phyloP scores from a whole-genome alignment of 2,329 filamentous ascomycete species.

The Talaromyces sp. region DNA sequence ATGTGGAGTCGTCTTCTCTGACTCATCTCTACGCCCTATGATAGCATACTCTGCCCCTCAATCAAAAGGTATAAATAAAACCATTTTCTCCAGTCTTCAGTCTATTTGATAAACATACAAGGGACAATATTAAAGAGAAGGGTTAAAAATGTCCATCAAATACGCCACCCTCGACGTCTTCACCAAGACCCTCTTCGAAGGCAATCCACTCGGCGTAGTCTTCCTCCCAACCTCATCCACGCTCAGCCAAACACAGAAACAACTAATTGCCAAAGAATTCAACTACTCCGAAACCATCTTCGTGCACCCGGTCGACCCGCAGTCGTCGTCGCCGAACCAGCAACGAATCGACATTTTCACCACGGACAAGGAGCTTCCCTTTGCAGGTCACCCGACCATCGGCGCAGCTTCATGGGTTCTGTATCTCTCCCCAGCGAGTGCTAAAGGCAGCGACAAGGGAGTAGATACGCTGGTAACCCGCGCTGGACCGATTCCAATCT shows the following conservation, averaged over 20 bases:
- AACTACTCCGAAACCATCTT: slow-evolving; percentile 55
- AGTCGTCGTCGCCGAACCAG: slow-evolving; percentile 12
- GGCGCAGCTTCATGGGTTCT: slow-evolving; percentile 48
- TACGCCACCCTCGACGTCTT: slow-evolving; percentile 37
- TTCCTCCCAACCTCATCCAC: slow-evolving; percentile 33
- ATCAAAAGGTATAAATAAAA: not conserved
- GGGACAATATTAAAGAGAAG: not conserved
- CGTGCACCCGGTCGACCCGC: slow-evolving; percentile 30
- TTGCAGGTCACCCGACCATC: slow-evolving; percentile 55
- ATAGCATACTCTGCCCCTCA: not conserved
- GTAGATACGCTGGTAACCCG: slow-evolving; percentile 45
- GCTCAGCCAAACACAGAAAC: slow-evolving; percentile 45
- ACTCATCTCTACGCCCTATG: not conserved
- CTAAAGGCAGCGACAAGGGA: no score
- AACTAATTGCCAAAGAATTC: slow-evolving; percentile 51
- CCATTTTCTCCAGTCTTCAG: not conserved
- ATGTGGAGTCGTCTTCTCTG: not conserved
- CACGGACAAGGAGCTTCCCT: slow-evolving; percentile 46
- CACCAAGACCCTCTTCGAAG: slow-evolving; percentile 35
- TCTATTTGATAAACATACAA: no score
- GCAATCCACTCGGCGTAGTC: slow-evolving; percentile 54
- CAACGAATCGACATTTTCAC: slow-evolving; percentile 49
- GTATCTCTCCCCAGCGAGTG: slow-evolving; percentile 15
- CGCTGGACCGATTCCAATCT: slow-evolving; percentile 51
- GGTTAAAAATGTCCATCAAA: not conserved